Percentiles rank a stretch among this genome's conserved stretches.
These are phyloP conservation scores for Phytophthora vignae DNA, from an alignment of 352 stramenopile species.

Conservation along the genomic window DNA sequence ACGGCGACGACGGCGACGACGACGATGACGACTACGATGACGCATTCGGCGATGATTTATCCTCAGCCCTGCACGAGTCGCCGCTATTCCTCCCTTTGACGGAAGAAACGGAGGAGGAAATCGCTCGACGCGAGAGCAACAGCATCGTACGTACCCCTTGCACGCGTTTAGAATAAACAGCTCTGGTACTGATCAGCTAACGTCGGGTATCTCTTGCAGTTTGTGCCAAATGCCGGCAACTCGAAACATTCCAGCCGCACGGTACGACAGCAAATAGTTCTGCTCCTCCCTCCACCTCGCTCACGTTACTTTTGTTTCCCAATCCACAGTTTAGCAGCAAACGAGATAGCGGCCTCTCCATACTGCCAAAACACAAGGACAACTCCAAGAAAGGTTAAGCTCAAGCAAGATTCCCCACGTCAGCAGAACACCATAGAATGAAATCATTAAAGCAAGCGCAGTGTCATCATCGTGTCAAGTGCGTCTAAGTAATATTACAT, in stretches of 20 bases:
- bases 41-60: slow-evolving; percentile 22
- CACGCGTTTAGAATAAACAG: too few species aligned
- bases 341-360: slow-evolving; percentile 17
- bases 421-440: not conserved
- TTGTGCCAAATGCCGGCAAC: slow-evolving; percentile 22
- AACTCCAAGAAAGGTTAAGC: not conserved
- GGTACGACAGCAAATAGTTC: slow-evolving; percentile 12
- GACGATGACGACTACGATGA: slow-evolving; percentile 61
- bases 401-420: not conserved
- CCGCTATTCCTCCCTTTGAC: slow-evolving; percentile 44
- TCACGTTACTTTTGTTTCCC: not conserved
- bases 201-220: slow-evolving; percentile 15
- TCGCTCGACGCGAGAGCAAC: slow-evolving; percentile 65
- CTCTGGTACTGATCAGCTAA: slow-evolving; percentile 9
- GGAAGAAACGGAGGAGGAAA: slow-evolving; percentile 73
- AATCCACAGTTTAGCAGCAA: slow-evolving; percentile 24
- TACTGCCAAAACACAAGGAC: slow-evolving; percentile 9
- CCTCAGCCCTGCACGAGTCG: slow-evolving; percentile 14
- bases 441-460: not conserved
- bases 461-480: not conserved
- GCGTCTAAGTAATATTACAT: slow-evolving; percentile 23
- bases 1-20: slow-evolving; percentile 59
- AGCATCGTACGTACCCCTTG: slow-evolving; percentile 42
- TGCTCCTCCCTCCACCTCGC: not conserved
- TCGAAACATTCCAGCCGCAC: slow-evolving; percentile 17